Conservation (phyloP, 805 yeast genomes). For the Starmerella bombi region DNA sequence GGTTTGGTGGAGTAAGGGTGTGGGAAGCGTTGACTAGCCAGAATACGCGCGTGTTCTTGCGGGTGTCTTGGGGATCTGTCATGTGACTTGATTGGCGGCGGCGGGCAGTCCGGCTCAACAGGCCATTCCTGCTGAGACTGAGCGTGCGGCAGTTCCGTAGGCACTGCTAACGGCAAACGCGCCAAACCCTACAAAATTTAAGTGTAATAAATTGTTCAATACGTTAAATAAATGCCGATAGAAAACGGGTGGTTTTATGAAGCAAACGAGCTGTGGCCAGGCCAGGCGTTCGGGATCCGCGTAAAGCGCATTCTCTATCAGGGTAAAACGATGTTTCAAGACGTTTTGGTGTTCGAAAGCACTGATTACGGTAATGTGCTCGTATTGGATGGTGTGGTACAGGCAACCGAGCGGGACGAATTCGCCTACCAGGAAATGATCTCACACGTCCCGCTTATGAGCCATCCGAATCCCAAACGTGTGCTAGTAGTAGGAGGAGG, state of each 20-base stretch:
- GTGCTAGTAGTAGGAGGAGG: constrained; percentile 92
- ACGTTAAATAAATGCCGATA: constrained; percentile 15
- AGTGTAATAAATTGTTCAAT: no score
- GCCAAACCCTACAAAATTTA: no score
- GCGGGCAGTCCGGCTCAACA: no score
- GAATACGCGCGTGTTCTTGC: no score
- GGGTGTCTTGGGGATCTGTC: no score
- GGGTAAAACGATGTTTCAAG: constrained; percentile 61
- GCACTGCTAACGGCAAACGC: no score
- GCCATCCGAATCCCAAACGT: constrained; percentile 59
- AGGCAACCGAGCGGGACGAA: constrained; percentile 85
- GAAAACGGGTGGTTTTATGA: constrained; percentile 74
- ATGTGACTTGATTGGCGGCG: no score
- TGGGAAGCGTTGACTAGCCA: no score
- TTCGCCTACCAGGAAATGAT: constrained; percentile 91
- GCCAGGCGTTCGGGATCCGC: constrained; percentile 64
- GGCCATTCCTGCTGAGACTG: no score
- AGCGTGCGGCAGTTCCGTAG: no score
- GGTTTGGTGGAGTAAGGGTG: no score
- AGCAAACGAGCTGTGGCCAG: constrained; percentile 62
- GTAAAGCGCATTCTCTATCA: constrained; percentile 55
- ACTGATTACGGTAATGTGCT: constrained; percentile 72
- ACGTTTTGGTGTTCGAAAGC: constrained; percentile 62
- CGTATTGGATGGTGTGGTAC: constrained; percentile 80
- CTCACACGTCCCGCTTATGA: constrained; percentile 64